A percentile compares a stretch with the other conserved stretches of the same genome.
Conservation (phyloP, 78 protist genomes). For the Cavenderia fasciculata region DNA sequence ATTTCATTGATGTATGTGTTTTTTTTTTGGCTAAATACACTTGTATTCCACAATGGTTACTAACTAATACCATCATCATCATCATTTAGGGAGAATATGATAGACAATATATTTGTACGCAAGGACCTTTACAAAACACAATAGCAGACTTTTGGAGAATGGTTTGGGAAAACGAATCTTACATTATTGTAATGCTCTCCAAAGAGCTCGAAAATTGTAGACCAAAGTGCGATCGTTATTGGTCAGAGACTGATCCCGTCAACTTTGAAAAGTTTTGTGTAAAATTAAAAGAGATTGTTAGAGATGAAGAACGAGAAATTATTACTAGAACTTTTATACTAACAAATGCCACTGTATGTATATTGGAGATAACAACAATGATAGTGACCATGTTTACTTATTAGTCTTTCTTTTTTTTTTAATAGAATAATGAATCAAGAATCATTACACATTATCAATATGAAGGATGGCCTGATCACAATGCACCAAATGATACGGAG, state of each 20-base stretch:
- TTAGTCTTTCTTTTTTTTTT: too few species aligned
- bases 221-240: constrained; percentile 78
- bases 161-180: constrained; percentile 81
- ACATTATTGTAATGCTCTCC: constrained; percentile 85
- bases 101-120: constrained; percentile 86
- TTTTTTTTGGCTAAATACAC: neutral
- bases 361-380: too few species aligned
- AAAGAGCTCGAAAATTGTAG: constrained; percentile 67
- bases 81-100: constrained; percentile 36
- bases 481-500: constrained; percentile 76
- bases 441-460: constrained; percentile 79
- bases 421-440: neutral
- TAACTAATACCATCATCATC: neutral
- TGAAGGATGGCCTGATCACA: constrained; percentile 90
- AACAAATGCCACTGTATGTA: neutral
- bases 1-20: constrained; percentile 72
- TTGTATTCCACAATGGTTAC: neutral
- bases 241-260: constrained; percentile 61
- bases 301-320: constrained; percentile 21
- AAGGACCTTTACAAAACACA: constrained; percentile 85
- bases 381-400: too few species aligned
- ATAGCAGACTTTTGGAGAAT: constrained; percentile 90
- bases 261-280: neutral
- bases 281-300: neutral
- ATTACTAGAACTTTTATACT: constrained; percentile 38